These are phyloP conservation scores for Neurospora sp. DNA, from an alignment of 495 filamentous ascomycete genomes.

Conservation along the genomic window DNA sequence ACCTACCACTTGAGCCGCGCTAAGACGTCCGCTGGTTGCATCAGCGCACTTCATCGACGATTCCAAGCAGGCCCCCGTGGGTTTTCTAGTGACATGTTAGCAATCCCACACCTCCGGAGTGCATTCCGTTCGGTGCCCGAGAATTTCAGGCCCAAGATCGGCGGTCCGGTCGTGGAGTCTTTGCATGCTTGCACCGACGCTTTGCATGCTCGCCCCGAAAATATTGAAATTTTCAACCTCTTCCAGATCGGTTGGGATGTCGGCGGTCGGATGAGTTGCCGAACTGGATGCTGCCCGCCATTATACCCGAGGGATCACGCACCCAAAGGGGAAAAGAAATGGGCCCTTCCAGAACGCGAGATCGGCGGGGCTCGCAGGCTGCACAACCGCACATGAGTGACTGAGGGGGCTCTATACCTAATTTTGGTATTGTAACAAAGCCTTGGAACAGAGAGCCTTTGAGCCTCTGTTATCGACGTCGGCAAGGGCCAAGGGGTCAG, in stretches of 20 bases:
- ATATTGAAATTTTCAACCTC: background rate
- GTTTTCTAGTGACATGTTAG: background rate
- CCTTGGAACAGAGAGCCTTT: background rate
- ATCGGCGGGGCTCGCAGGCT: background rate
- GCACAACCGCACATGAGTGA: background rate
- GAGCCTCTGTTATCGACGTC: background rate
- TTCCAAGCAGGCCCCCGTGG: background rate
- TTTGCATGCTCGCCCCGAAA: background rate
- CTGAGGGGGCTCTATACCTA: background rate
- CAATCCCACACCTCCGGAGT: background rate
- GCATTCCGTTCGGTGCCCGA: background rate
- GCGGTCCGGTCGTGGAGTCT: background rate
- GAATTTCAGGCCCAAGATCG: background rate
- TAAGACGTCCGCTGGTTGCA: background rate
- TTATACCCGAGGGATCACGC: background rate
- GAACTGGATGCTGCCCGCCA: background rate
- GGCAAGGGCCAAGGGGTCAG: background rate
- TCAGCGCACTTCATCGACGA: background rate
- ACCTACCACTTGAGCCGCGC: background rate
- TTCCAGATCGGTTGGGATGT: background rate
- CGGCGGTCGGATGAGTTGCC: background rate
- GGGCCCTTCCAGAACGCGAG: slow-evolving; percentile 16
- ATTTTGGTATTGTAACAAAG: background rate
- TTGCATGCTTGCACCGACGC: background rate
- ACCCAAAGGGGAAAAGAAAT: slow-evolving; percentile 3